A percentile compares a stretch with the other conserved stretches of the same genome.
Conservation (phyloP, 163 green algal species). For the Chlorella variabilis region DNA sequence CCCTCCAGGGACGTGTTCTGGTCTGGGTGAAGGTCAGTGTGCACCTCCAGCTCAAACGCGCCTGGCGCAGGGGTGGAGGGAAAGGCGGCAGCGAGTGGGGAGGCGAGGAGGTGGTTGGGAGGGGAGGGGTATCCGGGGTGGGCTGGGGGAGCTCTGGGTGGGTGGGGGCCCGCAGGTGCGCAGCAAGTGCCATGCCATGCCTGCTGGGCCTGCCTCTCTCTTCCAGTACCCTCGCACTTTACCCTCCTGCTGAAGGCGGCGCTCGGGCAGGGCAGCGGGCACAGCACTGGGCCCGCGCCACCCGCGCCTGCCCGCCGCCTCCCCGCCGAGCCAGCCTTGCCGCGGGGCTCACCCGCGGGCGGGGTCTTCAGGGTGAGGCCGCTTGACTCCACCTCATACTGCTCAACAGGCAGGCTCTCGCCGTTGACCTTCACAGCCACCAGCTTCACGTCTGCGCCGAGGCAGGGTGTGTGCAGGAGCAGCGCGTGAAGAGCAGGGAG, state of each 20-base stretch:
- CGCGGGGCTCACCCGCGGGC: conserved; percentile 40
- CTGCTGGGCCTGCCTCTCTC: no score
- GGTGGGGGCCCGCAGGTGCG: no score
- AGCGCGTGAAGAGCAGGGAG: not conserved
- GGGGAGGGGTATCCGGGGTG: no score
- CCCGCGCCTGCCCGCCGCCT: no score
- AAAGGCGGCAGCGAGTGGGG: no score
- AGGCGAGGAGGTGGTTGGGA: no score
- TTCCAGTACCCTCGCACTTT: no score
- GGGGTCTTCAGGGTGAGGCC: conserved; percentile 54
- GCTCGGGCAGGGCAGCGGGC: no score
- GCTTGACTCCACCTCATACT: conserved; percentile 50
- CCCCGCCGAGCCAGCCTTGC: no score
- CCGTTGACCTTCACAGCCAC: conserved; percentile 79
- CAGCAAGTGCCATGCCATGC: not conserved
- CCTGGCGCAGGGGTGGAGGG: not conserved
- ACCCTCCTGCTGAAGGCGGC: no score
- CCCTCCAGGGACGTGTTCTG: conserved; percentile 97
- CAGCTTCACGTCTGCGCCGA: conserved; percentile 83
- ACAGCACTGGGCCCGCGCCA: no score
- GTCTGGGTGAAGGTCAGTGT: conserved; percentile 87
- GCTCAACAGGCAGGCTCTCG: conserved; percentile 36
- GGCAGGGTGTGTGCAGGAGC: conserved; percentile 21
- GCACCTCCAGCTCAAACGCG: conserved; percentile 78
- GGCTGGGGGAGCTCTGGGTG: no score